Evolutionary conservation across 495 filamentous ascomycete genomes (phyloP).

Genomic region (Hypoxylon lienhwacheense): DNA sequence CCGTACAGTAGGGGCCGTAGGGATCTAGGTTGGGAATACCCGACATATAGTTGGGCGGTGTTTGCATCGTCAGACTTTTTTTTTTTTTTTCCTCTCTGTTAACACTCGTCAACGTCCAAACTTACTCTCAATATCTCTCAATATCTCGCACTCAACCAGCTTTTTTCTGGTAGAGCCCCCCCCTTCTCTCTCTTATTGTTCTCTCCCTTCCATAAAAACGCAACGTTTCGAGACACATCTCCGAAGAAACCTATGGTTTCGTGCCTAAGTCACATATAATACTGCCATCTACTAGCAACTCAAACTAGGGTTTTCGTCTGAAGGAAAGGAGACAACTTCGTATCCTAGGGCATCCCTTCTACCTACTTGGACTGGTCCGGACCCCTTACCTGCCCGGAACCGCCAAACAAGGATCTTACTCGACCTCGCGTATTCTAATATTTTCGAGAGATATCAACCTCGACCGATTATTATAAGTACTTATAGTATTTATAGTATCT

Average conservation of each 20-base stretch:
- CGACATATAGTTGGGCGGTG: conserved; percentile 29
- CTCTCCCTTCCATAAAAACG: conserved; percentile 11
- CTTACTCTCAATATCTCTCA: too few relatives aligned
- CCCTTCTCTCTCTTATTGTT: conserved; percentile 3
- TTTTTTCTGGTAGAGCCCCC: conserved; percentile 8
- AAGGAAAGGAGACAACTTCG: conserved; percentile 13
- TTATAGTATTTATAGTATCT: conserved; percentile 15
- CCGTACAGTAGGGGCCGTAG: conserved; percentile 20
- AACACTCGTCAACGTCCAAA: conserved; percentile 21
- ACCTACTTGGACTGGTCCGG: conserved; percentile 8
- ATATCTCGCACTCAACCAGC: conserved; percentile 18
- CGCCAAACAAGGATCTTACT: conserved; percentile 14
- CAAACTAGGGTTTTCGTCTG: conserved; percentile 24
- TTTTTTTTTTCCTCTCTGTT: too few relatives aligned
- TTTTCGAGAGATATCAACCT: conserved; percentile 7
- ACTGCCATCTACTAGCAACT: conserved; percentile 19
- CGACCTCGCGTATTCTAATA: conserved; percentile 14
- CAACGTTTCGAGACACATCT: conserved; percentile 20
- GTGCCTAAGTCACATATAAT: conserved; percentile 27
- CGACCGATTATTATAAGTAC: neutral
- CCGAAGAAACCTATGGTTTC: conserved; percentile 25
- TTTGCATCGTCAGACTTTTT: conserved; percentile 34
- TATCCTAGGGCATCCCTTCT: conserved; percentile 24
- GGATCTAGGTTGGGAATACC: conserved; percentile 20
- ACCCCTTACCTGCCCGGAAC: conserved; percentile 10